Percentiles rank a stretch among this genome's conserved stretches.
Conservation (phyloP, 345 rosid species). For the Fremontodendron californicum region DNA sequence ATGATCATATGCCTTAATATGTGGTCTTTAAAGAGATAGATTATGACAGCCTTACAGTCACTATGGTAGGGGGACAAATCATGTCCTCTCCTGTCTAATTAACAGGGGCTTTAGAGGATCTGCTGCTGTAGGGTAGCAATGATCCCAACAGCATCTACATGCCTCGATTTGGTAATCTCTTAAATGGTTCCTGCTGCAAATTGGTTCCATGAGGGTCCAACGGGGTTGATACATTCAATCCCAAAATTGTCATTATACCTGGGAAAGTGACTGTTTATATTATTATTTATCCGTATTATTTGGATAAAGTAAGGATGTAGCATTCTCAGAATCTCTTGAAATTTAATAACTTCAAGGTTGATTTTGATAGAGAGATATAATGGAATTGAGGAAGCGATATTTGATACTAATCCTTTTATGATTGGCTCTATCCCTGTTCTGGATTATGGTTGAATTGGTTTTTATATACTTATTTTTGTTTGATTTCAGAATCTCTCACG, state of each 20-base stretch:
- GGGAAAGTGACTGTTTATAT: background rate
- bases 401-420: background rate
- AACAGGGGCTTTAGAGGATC: background rate
- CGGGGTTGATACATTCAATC: background rate
- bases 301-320: background rate
- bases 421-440: background rate
- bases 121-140: background rate
- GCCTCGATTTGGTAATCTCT: background rate
- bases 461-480: background rate
- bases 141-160: background rate
- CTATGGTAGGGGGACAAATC: background rate
- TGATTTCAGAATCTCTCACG: conserved; percentile 21
- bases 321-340: background rate
- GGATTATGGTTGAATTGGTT: background rate
- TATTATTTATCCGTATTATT: background rate
- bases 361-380: background rate
- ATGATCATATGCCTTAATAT: background rate
- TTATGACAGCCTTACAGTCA: background rate
- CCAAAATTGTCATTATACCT: background rate
- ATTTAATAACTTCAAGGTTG: background rate
- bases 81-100: background rate
- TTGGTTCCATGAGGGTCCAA: background rate
- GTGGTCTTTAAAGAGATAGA: background rate
- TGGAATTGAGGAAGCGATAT: background rate
- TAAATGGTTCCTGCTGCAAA: background rate